Conservation (phyloP, 805 yeast genomes). For the Monosporozyma servazzii region DNA sequence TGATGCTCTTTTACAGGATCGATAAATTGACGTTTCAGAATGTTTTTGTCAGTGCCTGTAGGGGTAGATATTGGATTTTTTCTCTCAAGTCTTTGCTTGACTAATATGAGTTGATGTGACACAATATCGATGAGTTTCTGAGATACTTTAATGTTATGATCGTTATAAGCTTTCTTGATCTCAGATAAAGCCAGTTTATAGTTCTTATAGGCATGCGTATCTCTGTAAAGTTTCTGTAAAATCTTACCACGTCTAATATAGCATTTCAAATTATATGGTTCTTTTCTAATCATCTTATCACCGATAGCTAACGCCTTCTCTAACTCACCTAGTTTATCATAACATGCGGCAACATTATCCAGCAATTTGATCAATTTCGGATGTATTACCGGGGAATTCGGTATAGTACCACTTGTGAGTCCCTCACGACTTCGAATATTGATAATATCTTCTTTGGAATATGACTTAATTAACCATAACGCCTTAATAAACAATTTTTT, state of each 20-base stretch:
- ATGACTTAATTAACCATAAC: constrained; percentile 18
- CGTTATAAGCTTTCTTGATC: constrained; percentile 8
- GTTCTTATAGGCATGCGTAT: constrained; percentile 15
- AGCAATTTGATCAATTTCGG: constrained; percentile 21
- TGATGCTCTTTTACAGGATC: constrained; percentile 18
- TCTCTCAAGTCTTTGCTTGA: constrained; percentile 7
- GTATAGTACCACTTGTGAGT: neutral
- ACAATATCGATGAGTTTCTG: constrained; percentile 10
- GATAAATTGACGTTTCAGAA: constrained; percentile 8
- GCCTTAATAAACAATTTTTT: constrained; percentile 23
- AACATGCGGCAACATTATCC: constrained; percentile 23
- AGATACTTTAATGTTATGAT: constrained; percentile 9
- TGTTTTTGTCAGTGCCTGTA: neutral
- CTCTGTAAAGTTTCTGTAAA: constrained; percentile 14
- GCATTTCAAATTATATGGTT: constrained; percentile 22
- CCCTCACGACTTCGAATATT: constrained; percentile 10
- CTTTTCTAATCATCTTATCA: constrained; percentile 15
- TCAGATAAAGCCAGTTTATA: constrained; percentile 13
- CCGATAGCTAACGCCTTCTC: constrained; percentile 17
- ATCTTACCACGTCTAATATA: constrained; percentile 23
- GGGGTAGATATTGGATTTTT: neutral
- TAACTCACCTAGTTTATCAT: constrained; percentile 21
- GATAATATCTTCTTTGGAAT: constrained; percentile 13
- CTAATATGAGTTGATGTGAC: constrained; percentile 10
- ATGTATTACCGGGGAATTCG: constrained; percentile 9